These are phyloP conservation scores for Lactarius sp. DNA, from an alignment of 768 basidiomycete genomes.

Conservation along the genomic window DNA sequence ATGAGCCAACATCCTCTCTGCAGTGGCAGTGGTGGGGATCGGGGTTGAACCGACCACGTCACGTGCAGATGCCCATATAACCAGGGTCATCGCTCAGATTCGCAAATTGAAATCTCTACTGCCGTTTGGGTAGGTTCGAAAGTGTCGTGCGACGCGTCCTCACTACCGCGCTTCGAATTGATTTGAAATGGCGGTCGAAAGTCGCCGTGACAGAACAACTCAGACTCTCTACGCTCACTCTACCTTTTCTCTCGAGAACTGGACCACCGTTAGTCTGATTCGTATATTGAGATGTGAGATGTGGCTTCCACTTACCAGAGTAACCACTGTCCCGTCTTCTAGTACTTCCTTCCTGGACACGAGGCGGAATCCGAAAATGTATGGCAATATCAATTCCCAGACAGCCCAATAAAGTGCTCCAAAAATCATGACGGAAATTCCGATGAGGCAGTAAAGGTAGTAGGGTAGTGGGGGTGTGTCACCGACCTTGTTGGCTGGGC, in stretches of 20 bases:
- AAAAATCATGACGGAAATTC: conserved; percentile 42
- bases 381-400: conserved; percentile 49
- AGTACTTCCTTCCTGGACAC: conserved; percentile 46
- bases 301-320: conserved; percentile 38
- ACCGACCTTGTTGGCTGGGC: conserved; percentile 48
- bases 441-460: conserved; percentile 54
- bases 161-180: neutral
- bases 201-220: neutral
- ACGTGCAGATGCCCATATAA: too few species aligned
- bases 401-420: conserved; percentile 52
- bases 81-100: too few species aligned
- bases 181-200: neutral
- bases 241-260: conserved; percentile 18
- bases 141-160: neutral
- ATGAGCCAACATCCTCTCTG: too few species aligned
- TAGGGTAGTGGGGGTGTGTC: conserved; percentile 59
- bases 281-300: neutral
- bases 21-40: too few species aligned
- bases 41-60: too few species aligned
- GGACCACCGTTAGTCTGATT: neutral
- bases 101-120: too few species aligned
- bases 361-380: conserved; percentile 45
- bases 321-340: conserved; percentile 50
- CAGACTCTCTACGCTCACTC: neutral
- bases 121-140: too few species aligned